Conservation (phyloP, 106 monocot genomes). For the Acanthochlamys bracteata region DNA sequence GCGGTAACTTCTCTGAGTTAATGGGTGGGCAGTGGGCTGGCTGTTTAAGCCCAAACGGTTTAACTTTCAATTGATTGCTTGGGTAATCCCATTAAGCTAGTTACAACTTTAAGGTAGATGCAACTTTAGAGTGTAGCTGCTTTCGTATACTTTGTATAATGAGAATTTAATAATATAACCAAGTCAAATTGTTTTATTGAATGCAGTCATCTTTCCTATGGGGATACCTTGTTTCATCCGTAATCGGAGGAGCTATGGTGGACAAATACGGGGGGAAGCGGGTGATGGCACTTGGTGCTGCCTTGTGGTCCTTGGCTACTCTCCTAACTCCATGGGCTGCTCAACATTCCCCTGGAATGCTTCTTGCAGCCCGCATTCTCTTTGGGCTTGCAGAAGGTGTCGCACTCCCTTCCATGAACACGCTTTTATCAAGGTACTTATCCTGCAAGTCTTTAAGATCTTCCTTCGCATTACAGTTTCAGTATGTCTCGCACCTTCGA, state of each 20-base stretch:
- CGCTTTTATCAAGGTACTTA: slow-evolving; percentile 13
- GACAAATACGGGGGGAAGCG: slow-evolving; percentile 89
- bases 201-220: slow-evolving; percentile 73
- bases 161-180: too few relatives aligned
- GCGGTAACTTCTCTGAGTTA: too few relatives aligned
- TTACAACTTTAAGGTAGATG: too few relatives aligned
- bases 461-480: neutral
- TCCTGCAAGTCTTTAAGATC: neutral
- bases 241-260: slow-evolving; percentile 81
- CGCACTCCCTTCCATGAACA: slow-evolving; percentile 96
- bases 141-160: too few relatives aligned
- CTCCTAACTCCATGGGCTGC: slow-evolving; percentile 86
- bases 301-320: slow-evolving; percentile 93
- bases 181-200: too few relatives aligned
- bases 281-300: slow-evolving; percentile 85
- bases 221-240: slow-evolving; percentile 88
- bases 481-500: neutral
- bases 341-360: neutral
- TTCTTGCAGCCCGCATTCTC: slow-evolving; percentile 45
- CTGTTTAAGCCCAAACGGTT: too few relatives aligned
- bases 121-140: too few relatives aligned
- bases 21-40: too few relatives aligned
- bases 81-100: too few relatives aligned
- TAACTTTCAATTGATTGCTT: too few relatives aligned
- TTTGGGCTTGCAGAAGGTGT: slow-evolving; percentile 90